These are phyloP conservation scores for Salix arbutifolia DNA, from an alignment of 345 rosid species.

Conservation along the genomic window DNA sequence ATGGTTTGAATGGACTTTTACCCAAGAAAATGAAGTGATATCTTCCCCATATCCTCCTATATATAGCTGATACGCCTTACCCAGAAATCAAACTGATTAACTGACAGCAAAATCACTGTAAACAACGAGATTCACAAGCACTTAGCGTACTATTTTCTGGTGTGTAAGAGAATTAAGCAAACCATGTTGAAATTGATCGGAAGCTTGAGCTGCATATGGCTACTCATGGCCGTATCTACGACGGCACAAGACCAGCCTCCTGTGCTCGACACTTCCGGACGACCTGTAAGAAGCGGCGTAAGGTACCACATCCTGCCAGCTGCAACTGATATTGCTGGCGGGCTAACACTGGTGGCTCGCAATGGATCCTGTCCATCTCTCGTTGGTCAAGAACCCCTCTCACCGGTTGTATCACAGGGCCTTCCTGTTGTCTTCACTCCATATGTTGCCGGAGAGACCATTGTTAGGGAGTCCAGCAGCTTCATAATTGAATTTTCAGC, in stretches of 20 bases:
- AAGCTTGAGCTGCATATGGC: not conserved
- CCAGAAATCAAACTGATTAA: too few relatives aligned
- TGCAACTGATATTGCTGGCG: not conserved
- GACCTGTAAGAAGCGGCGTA: not conserved
- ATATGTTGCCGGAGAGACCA: not conserved
- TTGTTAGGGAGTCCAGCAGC: not conserved
- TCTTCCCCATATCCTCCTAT: too few relatives aligned
- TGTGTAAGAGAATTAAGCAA: too few relatives aligned
- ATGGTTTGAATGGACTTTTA: too few relatives aligned
- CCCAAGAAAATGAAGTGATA: too few relatives aligned
- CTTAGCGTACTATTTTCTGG: too few relatives aligned
- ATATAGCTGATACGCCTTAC: too few relatives aligned
- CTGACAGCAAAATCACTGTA: too few relatives aligned
- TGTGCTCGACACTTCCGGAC: not conserved
- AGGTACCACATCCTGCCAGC: not conserved
- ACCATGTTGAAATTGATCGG: not conserved
- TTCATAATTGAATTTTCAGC: not conserved
- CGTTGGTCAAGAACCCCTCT: not conserved
- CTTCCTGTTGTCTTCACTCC: not conserved
- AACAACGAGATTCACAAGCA: too few relatives aligned
- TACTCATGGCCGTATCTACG: not conserved
- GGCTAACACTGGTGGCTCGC: not conserved
- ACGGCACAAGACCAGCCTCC: not conserved
- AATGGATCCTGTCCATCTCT: not conserved
- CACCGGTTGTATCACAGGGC: not conserved